A percentile compares a stretch with the other conserved stretches of the same genome.
These are phyloP conservation scores for Penicillium frequentans DNA, from an alignment of 2,329 filamentous ascomycete genomes.

Conservation along the genomic window DNA sequence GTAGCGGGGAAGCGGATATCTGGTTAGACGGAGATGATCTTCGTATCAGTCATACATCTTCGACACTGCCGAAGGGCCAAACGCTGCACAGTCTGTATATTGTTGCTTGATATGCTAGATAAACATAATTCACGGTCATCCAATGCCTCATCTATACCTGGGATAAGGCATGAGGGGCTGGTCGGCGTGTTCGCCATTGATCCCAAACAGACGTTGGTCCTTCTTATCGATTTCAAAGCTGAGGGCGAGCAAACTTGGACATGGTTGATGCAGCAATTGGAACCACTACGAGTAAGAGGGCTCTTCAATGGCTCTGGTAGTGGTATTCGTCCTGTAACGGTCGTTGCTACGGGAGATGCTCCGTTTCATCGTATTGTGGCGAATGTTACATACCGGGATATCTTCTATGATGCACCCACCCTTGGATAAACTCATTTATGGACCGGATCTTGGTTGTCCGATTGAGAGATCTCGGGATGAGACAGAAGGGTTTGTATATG, in stretches of 20 bases:
- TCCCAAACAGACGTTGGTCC: constrained; percentile 55
- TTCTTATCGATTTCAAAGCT: constrained; percentile 69
- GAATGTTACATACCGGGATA: constrained; percentile 45
- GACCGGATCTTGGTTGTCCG: background rate
- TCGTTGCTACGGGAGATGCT: constrained; percentile 50
- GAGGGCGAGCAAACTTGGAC: constrained; percentile 44
- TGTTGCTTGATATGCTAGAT: constrained; percentile 58
- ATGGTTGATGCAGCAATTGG: constrained; percentile 34
- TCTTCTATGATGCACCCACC: constrained; percentile 51
- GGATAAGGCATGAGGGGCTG: constrained; percentile 16
- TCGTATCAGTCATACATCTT: constrained; percentile 63
- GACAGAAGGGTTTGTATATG: constrained; percentile 37
- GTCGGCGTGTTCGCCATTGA: constrained; percentile 58
- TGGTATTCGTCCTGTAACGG: constrained; percentile 44
- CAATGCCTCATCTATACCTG: background rate
- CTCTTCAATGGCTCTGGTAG: constrained; percentile 44
- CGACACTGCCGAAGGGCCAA: constrained; percentile 54
- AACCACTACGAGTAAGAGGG: constrained; percentile 41
- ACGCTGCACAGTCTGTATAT: constrained; percentile 66
- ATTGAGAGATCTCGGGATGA: background rate
- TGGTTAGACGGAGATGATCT: constrained; percentile 61
- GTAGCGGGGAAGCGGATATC: constrained; percentile 68
- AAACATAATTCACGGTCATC: constrained; percentile 43
- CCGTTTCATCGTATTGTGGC: constrained; percentile 41
- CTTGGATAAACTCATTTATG: constrained; percentile 28